A percentile compares a stretch with the other conserved stretches of the same genome.
Evolutionary conservation across 2,329 filamentous ascomycete genomes (phyloP).

Genomic region (Venturia oleaginea): DNA sequence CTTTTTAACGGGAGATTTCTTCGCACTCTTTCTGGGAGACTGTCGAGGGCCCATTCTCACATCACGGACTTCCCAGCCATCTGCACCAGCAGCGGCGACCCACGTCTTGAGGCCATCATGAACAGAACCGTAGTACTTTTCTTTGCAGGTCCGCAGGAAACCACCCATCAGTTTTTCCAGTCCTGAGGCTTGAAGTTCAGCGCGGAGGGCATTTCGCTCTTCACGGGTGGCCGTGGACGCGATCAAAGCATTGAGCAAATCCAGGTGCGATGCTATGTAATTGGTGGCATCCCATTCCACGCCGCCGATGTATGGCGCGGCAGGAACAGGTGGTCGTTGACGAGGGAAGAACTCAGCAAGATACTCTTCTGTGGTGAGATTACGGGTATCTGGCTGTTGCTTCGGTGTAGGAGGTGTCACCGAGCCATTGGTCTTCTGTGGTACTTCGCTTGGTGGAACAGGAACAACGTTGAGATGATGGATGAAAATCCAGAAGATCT

Average conservation of each 20-base stretch:
- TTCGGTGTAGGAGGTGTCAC: constrained; percentile 9
- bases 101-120: constrained; percentile 84
- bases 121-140: constrained; percentile 91
- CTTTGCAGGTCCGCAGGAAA: constrained; percentile 83
- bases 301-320: constrained; percentile 90
- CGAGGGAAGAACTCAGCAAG: constrained; percentile 68
- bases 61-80: constrained; percentile 76
- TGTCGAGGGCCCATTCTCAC: constrained; percentile 64
- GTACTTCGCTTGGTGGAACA: neutral
- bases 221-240: constrained; percentile 62
- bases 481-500: constrained; percentile 98
- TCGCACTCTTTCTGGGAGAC: constrained; percentile 29
- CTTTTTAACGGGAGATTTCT: constrained; percentile 28
- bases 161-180: constrained; percentile 86
- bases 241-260: constrained; percentile 83
- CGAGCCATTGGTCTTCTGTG: constrained; percentile 15
- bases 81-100: constrained; percentile 78
- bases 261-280: constrained; percentile 85
- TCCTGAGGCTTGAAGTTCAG: constrained; percentile 69
- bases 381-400: constrained; percentile 21
- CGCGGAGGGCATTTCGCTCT: constrained; percentile 70
- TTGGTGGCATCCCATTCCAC: constrained; percentile 99
- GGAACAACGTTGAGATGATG: constrained; percentile 86
- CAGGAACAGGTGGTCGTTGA: constrained; percentile 80
- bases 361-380: constrained; percentile 34